These are phyloP conservation scores for Epichloe sp. DNA, from an alignment of 2,329 filamentous ascomycete species.

Conservation along the genomic window DNA sequence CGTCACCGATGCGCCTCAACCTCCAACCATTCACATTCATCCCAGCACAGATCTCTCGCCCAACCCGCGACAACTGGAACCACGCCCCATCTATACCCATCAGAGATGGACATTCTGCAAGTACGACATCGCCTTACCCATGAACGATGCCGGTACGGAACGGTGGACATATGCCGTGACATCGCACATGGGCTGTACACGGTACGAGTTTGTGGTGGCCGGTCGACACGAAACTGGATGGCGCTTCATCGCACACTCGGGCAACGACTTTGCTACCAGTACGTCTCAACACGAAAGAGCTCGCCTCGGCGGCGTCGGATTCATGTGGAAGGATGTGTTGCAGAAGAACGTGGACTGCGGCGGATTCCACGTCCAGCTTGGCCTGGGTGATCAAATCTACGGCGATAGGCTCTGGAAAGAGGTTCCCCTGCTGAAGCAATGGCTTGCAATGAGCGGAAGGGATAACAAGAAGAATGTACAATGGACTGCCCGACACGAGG, in stretches of 20 bases:
- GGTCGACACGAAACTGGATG: conserved; percentile 82
- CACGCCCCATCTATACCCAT: conserved; percentile 73
- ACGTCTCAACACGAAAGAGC: conserved; percentile 77
- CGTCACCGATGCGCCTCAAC: conserved; percentile 80
- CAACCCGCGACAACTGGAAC: conserved; percentile 76
- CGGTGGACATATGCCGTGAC: conserved; percentile 98
- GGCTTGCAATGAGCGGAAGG: conserved; percentile 84
- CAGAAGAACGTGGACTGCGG: conserved; percentile 95
- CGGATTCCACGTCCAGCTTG: conserved; percentile 88
- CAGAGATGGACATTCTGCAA: conserved; percentile 94
- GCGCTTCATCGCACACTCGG: conserved; percentile 92
- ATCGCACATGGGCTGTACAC: conserved; percentile 90
- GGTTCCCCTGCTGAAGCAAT: conserved; percentile 83
- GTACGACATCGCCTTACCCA: conserved; percentile 80
- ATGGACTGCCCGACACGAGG: conserved; percentile 91
- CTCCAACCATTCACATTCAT: conserved; percentile 92
- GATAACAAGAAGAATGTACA: conserved; percentile 80
- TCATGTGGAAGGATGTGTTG: conserved; percentile 98
- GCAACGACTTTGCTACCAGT: conserved; percentile 85
- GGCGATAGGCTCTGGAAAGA: conserved; percentile 95
- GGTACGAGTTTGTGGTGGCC: conserved; percentile 93
- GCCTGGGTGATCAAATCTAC: conserved; percentile 88
- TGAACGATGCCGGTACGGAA: conserved; percentile 68
- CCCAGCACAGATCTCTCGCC: conserved; percentile 81
- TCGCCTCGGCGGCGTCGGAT: conserved; percentile 75